Evolutionary conservation across 768 basidiomycete genomes (phyloP).

Genomic region (Ephemerocybe angulata): DNA sequence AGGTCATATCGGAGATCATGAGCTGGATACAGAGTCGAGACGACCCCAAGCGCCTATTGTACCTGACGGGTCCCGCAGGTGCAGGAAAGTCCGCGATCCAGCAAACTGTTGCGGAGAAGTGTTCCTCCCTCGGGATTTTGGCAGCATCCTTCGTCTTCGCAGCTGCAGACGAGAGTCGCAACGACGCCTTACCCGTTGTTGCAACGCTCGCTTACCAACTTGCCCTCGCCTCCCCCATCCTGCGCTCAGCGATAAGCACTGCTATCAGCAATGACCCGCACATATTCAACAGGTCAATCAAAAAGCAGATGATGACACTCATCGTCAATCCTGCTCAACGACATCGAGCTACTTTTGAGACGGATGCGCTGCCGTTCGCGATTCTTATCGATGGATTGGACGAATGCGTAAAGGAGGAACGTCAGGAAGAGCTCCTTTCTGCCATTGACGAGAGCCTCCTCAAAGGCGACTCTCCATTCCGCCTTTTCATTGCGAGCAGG

Average conservation of each 20-base stretch:
- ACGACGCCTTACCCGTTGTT: not conserved
- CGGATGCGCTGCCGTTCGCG: not conserved
- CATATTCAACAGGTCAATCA: not conserved
- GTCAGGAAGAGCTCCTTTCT: not conserved
- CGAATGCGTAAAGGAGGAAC: not conserved
- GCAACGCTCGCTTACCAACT: conserved; percentile 5
- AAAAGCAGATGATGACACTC: not conserved
- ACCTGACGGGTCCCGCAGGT: conserved; percentile 3
- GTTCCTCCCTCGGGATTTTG: not conserved
- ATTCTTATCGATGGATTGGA: conserved; percentile 7
- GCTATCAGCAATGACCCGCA: not conserved
- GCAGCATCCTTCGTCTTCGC: conserved; percentile 4
- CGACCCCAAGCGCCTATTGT: not conserved
- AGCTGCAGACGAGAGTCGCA: not conserved
- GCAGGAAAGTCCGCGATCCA: conserved; percentile 6
- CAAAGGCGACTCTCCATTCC: not conserved
- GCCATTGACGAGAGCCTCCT: not conserved
- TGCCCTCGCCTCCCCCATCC: not conserved
- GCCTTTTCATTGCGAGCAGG: not conserved
- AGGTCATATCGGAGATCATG: not conserved
- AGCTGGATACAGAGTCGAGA: not conserved
- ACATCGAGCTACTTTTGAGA: not conserved
- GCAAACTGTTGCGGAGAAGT: conserved; percentile 4
- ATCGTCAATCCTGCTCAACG: not conserved
- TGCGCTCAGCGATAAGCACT: not conserved